Evolutionary conservation across 495 filamentous ascomycete species (phyloP), one percentile per base, ranked within the genome.

Genomic region (Pyrenula massariospora): DNA sequence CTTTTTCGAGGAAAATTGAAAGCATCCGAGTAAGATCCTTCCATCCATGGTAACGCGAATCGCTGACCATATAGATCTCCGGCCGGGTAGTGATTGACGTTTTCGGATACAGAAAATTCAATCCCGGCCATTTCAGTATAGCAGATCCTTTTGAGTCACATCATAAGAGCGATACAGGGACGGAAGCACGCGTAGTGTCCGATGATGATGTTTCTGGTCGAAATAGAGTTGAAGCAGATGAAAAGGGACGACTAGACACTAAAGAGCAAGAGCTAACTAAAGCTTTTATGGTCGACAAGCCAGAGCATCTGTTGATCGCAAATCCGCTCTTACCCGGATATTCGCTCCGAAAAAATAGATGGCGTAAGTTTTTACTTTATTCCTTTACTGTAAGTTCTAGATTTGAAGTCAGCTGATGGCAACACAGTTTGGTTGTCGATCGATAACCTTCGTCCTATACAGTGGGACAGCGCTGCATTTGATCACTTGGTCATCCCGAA

Each of bases 331-430:
- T 73, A n/a, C 55, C 66, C n/a, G 72, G 70, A 0, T 74, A 68
- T 55, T 60, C 66, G n/a, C 59, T 73, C 42, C 70, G 70, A 58
- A 67, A 63, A 48, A 72, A 73, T 60, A 54, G 66, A 1, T 74
- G 70, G 70, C 50, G 55, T 57, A 19, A 54, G 55, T 57, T 19
- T 15, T 22, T n/a, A 12, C 25, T 22, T n/a, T n/a, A n/a, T n/a
- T n/a, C n/a, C n/a, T n/a, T n/a, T n/a, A n/a, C n/a, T n/a, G n/a
- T n/a, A n/a, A n/a, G n/a, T n/a, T n/a, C n/a, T n/a, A n/a, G n/a
- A n/a, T n/a, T n/a, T n/a, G n/a, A n/a, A n/a, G n/a, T 11, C 19
- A 19, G 42, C 11, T 48, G 19, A 48, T 19, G 42, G 42, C 42
- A 11, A 19, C 19, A 19, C 42, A 54, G 62, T 71, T 23, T 54